Conservation (phyloP, 352 stramenopile genomes). For the Elongisporangium senticosum region DNA sequence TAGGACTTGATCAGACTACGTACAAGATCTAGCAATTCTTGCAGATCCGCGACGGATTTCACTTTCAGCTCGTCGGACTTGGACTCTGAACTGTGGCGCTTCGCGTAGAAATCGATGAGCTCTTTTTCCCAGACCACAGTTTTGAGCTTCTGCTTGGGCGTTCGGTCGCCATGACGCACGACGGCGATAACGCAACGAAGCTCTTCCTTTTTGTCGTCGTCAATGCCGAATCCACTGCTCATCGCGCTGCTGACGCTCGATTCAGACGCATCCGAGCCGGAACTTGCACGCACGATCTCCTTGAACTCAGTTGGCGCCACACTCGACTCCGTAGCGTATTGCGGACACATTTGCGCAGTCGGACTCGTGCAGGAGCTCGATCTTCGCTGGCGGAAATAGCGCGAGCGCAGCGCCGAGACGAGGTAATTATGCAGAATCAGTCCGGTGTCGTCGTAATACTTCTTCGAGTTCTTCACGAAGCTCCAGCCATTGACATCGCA, state of each 20-base stretch:
- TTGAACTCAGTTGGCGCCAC: slow-evolving; percentile 6
- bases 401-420: slow-evolving; percentile 69
- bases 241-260: slow-evolving; percentile 57
- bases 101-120: slow-evolving; percentile 83
- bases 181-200: slow-evolving; percentile 98
- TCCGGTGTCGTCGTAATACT: slow-evolving; percentile 99
- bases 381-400: slow-evolving; percentile 69
- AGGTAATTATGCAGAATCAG: slow-evolving; percentile 92
- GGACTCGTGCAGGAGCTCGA: slow-evolving; percentile 36
- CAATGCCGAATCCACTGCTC: slow-evolving; percentile 29
- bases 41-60: slow-evolving; percentile 73
- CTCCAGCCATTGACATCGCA: slow-evolving; percentile 99
- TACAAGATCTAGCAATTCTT: slow-evolving; percentile 76
- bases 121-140: slow-evolving; percentile 85
- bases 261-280: slow-evolving; percentile 60
- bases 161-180: slow-evolving; percentile 97
- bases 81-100: slow-evolving; percentile 42
- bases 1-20: slow-evolving; percentile 81
- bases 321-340: slow-evolving; percentile 67
- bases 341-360: slow-evolving; percentile 65
- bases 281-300: slow-evolving; percentile 45
- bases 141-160: slow-evolving; percentile 99
- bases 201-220: slow-evolving; percentile 91
- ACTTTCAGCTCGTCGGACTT: slow-evolving; percentile 85
- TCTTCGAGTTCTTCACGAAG: slow-evolving; percentile 98